Base-by-base conservation (phyloP, 176 grass and related monocot genomes). In the Bothriochloa decipiens region DNA sequence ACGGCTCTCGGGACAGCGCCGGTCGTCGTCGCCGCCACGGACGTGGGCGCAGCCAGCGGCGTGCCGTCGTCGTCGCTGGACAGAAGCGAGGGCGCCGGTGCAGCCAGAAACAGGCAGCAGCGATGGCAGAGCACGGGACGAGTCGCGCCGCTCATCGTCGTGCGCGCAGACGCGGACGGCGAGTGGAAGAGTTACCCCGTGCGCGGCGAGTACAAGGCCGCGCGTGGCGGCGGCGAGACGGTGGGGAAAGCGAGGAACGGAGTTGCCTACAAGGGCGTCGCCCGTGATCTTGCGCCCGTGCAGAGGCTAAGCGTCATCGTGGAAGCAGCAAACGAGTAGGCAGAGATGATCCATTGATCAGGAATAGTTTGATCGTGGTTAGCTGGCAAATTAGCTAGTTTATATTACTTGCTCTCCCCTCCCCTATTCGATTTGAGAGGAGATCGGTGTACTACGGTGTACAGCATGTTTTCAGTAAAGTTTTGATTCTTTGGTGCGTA, bases 281-380 rank as follows among this genome's bases (percentile, higher is more conserved):
- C 32, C 36, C 57, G 55, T 28, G 55, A 28, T 9, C 10, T 32
- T 25, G 32, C 22, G 0, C 1, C 15, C 5, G 35, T 42, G 46
- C 78, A 58, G 26, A 75, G 70, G 33, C n/a, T 81, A 10, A 87
- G 85, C 36, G 61, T 53, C 46, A 57, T 87, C 23, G 25, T 9
- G 18, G 85, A 81, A 81, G 70, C 69, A 74, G 77, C 32, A 27
- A 25, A 17, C 4, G 42, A 81, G n/a, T 36, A 17, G 23, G 0
- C 29, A 81, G n/a, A 67, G 45, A 65, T 15, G 3, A 15, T 52
- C 22, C 35, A 52, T 65, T 66, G 63, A 68, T 52, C 7, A 15
- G 15, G 8, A 14, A 4, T 49, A n/a, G 8, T 66, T 49, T 64
- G 53, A 72, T 49, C 43, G 65, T 32, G 10, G 28, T 52, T 64